These are phyloP conservation scores for Boletales sp. DNA, from an alignment of 768 basidiomycete genomes.

Conservation along the genomic window DNA sequence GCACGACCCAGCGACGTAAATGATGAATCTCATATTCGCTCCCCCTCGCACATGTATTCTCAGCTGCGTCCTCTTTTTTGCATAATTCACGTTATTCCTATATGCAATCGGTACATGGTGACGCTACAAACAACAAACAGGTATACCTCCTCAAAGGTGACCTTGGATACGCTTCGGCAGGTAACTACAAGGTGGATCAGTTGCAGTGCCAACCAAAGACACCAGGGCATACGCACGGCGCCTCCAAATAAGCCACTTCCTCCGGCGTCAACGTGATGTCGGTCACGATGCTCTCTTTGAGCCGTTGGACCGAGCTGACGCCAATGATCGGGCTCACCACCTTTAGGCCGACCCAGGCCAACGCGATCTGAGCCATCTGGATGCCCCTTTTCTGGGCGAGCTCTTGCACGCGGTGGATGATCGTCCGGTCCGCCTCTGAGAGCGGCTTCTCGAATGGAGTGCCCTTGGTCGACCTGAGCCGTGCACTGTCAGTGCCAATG, in stretches of 20 bases:
- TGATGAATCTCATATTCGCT: no score
- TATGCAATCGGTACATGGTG: no score
- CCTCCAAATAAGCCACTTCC: slow-evolving; percentile 28
- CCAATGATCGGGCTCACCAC: slow-evolving; percentile 46
- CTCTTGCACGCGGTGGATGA: slow-evolving; percentile 35
- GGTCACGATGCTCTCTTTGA: slow-evolving; percentile 29
- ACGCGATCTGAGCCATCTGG: slow-evolving; percentile 44
- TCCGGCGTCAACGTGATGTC: slow-evolving; percentile 24
- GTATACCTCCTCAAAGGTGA: slow-evolving; percentile 5
- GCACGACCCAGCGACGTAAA: slow-evolving; percentile 59
- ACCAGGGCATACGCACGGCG: neutral
- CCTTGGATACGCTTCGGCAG: slow-evolving; percentile 16
- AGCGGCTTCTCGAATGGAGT: slow-evolving; percentile 23
- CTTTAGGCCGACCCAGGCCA: slow-evolving; percentile 41
- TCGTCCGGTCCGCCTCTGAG: slow-evolving; percentile 30
- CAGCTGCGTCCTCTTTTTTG: no score
- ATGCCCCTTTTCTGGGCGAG: slow-evolving; percentile 31
- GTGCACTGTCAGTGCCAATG: slow-evolving; percentile 20
- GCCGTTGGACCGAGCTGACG: slow-evolving; percentile 29
- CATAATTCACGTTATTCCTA: no score
- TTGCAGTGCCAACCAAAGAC: neutral
- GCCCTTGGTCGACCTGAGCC: slow-evolving; percentile 15
- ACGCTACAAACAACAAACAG: no score
- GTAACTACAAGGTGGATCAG: slow-evolving; percentile 13
- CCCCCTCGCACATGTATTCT: no score